Evolutionary conservation across 352 stramenopile species (phyloP).

Genomic region (Elongisporangium anandrum): DNA sequence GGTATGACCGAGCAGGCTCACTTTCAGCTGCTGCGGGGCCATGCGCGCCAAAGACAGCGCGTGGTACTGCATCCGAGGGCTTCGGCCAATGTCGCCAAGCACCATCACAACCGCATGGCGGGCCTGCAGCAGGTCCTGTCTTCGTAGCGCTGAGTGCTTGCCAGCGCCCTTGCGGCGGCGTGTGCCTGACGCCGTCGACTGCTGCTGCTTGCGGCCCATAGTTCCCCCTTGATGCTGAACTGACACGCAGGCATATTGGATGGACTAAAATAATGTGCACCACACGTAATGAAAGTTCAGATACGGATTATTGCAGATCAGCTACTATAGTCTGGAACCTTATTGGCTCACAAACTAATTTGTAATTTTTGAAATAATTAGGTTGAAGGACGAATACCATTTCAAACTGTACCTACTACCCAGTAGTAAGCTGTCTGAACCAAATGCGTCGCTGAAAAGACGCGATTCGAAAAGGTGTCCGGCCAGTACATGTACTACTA

Average conservation of each 20-base stretch:
- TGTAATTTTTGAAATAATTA: not conserved
- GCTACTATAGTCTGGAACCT: not conserved
- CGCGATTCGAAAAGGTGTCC: not conserved
- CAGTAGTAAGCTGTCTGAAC: not conserved
- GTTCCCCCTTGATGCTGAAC: not conserved
- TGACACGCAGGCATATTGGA: not conserved
- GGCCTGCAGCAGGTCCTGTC: not conserved
- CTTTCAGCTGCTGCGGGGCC: constrained; percentile 33
- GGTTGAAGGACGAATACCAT: not conserved
- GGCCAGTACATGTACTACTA: no score
- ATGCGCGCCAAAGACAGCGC: constrained; percentile 90
- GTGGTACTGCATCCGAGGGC: constrained; percentile 99
- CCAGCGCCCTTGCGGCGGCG: not conserved
- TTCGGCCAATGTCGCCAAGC: constrained; percentile 94
- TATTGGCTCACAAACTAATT: not conserved
- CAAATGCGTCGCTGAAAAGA: not conserved
- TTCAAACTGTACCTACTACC: not conserved
- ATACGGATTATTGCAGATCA: not conserved
- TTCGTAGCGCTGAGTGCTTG: not conserved
- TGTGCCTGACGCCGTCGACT: not conserved
- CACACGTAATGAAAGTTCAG: not conserved
- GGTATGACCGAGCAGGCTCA: constrained; percentile 93
- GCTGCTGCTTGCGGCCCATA: not conserved
- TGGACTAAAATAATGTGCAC: not conserved
- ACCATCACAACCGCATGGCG: constrained; percentile 91